A percentile compares a stretch with the other conserved stretches of the same genome.
These are phyloP conservation scores for Ophiostoma sp. DNA, from an alignment of 2,329 filamentous ascomycete species.

Conservation along the genomic window DNA sequence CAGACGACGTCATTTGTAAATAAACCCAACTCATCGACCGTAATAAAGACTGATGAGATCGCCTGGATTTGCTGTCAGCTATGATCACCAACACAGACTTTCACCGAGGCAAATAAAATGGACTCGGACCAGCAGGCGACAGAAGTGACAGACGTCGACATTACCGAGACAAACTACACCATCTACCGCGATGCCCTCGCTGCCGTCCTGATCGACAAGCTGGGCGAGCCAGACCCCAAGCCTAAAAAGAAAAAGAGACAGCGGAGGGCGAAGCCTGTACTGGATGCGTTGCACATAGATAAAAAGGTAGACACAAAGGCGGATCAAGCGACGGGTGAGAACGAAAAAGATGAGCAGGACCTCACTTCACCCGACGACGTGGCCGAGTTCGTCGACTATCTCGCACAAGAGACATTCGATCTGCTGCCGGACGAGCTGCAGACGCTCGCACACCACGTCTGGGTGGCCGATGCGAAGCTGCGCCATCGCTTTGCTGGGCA, in stretches of 20 bases:
- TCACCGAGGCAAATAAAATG: not conserved
- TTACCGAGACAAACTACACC: conserved; percentile 49
- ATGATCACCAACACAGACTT: not conserved
- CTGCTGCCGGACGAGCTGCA: conserved; percentile 57
- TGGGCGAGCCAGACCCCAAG: conserved; percentile 35
- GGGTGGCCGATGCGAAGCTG: conserved; percentile 45
- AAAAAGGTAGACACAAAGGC: conserved; percentile 14
- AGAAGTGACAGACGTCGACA: conserved; percentile 22
- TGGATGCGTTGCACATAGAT: no score
- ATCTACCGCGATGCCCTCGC: conserved; percentile 71
- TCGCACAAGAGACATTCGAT: conserved; percentile 63
- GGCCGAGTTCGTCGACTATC: conserved; percentile 75
- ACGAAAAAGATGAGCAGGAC: not conserved
- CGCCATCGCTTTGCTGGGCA: conserved; percentile 47
- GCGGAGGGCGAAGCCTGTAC: not conserved
- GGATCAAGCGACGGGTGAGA: not conserved
- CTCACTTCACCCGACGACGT: conserved; percentile 54
- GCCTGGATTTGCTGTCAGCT: not conserved
- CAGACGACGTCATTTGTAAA: not conserved
- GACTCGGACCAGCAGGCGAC: not conserved
- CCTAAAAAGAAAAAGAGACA: conserved; percentile 14
- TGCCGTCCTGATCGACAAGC: conserved; percentile 59
- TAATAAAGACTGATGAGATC: not conserved
- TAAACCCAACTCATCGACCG: not conserved
- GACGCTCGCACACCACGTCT: conserved; percentile 54